Base-by-base conservation (phyloP, 1,284 basidiomycete genomes). In the Fistulinella staudtii region DNA sequence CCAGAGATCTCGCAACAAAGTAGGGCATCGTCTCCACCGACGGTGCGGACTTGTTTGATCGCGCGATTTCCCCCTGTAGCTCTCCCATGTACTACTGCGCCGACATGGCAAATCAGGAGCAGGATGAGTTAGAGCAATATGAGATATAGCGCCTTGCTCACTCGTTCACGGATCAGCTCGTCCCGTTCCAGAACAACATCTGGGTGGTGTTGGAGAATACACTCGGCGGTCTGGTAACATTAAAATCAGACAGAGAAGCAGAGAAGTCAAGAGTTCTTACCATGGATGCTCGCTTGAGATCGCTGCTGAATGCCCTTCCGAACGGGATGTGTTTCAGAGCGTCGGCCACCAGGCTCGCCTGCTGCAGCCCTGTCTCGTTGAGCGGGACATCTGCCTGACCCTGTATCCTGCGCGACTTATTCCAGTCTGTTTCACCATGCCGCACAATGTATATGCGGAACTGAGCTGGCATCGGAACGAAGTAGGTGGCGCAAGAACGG, bases 351-450 rank as follows among this genome's bases (percentile, higher is more conserved):
- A 73, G 63, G 47, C 55, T 56, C 13, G 82, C 81, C 61, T 89
- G 85, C 43, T 66, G 62, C 39, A 71, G 45, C 9, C 85, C 85
- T 3, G 61, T 63, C 8, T 69, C 72, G 53, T 89, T 86, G 53
- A 89, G 67, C 24, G 61, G 51, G 11, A 80, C 80, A 63, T 89
- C 82, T 46, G 77, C 55, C 5, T 88, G 85, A 34, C 86, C 85
- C 67, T 89, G 85, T 38, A 86, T 75, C 47, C 84, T 77, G 21
- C 69, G 68, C 9, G 66, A 61, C 42, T 69, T 65, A 60, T 88
- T 89, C 57, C 75, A 78, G 38, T 79, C 72, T 23, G 85, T 89
- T 67, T 89, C 85, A 25, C 85, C 86, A 54, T 89, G 86, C 36
- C 85, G 77, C 35, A 88, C 74, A 47, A 89, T 67, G 58, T 81